A percentile compares a stretch with the other conserved stretches of the same genome.
phyloP scores from a whole-genome alignment of 768 basidiomycete genomes.

The Russula brevipes region DNA sequence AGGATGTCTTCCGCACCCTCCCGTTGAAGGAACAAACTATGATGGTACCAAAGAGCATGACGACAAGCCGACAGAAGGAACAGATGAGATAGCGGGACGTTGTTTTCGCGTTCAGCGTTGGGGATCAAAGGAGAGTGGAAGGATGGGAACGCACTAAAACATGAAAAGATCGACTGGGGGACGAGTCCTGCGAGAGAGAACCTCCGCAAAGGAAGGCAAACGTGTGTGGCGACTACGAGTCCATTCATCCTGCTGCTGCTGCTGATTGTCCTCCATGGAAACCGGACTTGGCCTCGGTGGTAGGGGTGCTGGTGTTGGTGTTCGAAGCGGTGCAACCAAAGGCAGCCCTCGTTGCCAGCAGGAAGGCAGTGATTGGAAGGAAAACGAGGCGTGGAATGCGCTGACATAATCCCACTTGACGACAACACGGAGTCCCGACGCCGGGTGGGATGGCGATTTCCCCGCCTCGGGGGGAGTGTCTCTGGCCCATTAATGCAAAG shows the following conservation, averaged over 20 bases:
- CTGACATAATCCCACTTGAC: constrained; percentile 15
- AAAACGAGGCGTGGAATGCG: constrained; percentile 7
- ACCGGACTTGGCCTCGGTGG: constrained; percentile 6
- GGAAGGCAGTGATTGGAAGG: background rate
- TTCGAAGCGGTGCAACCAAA: background rate
- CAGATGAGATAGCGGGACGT: background rate
- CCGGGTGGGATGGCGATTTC: too few relatives aligned
- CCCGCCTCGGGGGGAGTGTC: background rate
- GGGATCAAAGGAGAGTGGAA: constrained; percentile 14
- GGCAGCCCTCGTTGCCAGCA: constrained; percentile 7
- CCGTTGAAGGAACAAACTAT: constrained; percentile 88
- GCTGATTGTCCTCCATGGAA: constrained; percentile 34
- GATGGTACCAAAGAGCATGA: constrained; percentile 5
- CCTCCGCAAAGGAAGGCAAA: constrained; percentile 85
- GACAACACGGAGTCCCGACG: background rate
- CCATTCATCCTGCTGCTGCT: constrained; percentile 70
- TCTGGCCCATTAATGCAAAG: background rate
- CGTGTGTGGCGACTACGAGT: constrained; percentile 63
- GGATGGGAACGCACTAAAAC: constrained; percentile 75
- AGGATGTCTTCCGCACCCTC: constrained; percentile 95
- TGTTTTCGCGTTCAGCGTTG: constrained; percentile 4
- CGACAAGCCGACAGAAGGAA: background rate
- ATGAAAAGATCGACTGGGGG: constrained; percentile 98
- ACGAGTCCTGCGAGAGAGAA: constrained; percentile 81
- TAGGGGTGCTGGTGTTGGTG: constrained; percentile 7